A percentile compares a stretch with the other conserved stretches of the same genome.
phyloP scores from a whole-genome alignment of 495 filamentous ascomycete species.

The Aspergillus affinis region DNA sequence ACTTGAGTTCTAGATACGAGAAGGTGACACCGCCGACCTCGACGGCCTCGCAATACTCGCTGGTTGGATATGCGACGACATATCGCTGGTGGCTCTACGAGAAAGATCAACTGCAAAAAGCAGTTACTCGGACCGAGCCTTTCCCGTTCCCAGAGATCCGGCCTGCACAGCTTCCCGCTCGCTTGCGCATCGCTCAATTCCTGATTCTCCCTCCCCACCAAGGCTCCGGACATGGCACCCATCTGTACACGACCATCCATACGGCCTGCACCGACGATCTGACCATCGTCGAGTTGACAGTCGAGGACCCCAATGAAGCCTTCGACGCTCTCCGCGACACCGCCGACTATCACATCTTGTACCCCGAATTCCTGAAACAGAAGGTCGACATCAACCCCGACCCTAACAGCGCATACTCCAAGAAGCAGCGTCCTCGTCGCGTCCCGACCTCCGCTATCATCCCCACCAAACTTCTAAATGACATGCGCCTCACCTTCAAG shows the following conservation, averaged over 20 bases:
- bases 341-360: constrained; percentile 71
- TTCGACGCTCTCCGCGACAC: constrained; percentile 90
- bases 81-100: constrained; percentile 68
- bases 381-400: constrained; percentile 45
- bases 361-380: constrained; percentile 43
- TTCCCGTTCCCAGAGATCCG: constrained; percentile 44
- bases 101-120: constrained; percentile 28
- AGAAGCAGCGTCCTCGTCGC: constrained; percentile 38
- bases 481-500: constrained; percentile 66
- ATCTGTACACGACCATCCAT: constrained; percentile 79
- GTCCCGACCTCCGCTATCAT: constrained; percentile 67
- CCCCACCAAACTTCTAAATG: constrained; percentile 52
- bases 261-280: constrained; percentile 58
- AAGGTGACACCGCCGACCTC: constrained; percentile 52
- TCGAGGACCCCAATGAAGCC: constrained; percentile 93
- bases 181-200: constrained; percentile 90
- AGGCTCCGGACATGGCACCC: constrained; percentile 70
- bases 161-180: constrained; percentile 56
- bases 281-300: constrained; percentile 76
- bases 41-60: constrained; percentile 59
- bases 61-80: constrained; percentile 83
- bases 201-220: constrained; percentile 89
- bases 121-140: constrained; percentile 36
- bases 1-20: constrained; percentile 56
- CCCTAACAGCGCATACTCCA: constrained; percentile 34